Evolutionary conservation across 176 grass and related monocot genomes (phyloP), one percentile per base, ranked within the genome.

Genomic region (Triticum monococcum): DNA sequence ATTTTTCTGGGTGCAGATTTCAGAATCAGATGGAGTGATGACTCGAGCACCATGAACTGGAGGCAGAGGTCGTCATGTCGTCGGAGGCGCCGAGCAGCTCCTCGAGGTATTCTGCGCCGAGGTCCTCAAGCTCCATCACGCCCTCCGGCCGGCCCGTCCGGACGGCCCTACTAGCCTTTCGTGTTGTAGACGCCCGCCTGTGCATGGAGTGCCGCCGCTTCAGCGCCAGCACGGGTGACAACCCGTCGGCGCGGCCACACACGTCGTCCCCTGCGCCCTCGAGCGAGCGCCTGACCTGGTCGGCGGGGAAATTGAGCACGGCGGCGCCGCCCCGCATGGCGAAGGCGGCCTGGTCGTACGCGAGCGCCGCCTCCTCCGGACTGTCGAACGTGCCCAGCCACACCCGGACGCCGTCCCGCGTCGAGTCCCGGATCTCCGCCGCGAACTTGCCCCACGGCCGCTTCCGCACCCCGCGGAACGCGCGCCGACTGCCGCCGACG

Each of bases 371-470:
- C 57, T 8, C 57, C 50, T 54, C 50, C 50, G 50, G 50, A 1
- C 50, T 18, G 16, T 54, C 50, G 16, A 54, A 54, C 50, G 50
- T 54, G 50, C 50, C 54, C 54, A 59, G 7, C 54, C 54, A 59
- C 54, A 59, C 54, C 18, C 54, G 54, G 18, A 59, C 54, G 54
- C 54, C 54, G 54, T 59, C 7, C 7, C 54, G 54, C 54, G 54
- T 59, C 18, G 54, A 59, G 73, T 97, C 95, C 5, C 95, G 80
- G 78, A 97, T 97, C 88, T 97, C 95, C 4, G 95, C 92, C 4
- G 90, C 88, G 78, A 89, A 97, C 87, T 92, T 94, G 20, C 95
- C 95, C 90, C 90, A 94, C 60, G 90, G 95, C n/a, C 95, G 92
- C 81, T 77, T 79, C 71, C 94, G 66, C 85, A 97, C 94, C 7